Percentiles rank a stretch among this genome's conserved stretches.
These are phyloP conservation scores for Mucor circinelloides DNA, from an alignment of 371 early-diverging fungal species.

Conservation along the genomic window DNA sequence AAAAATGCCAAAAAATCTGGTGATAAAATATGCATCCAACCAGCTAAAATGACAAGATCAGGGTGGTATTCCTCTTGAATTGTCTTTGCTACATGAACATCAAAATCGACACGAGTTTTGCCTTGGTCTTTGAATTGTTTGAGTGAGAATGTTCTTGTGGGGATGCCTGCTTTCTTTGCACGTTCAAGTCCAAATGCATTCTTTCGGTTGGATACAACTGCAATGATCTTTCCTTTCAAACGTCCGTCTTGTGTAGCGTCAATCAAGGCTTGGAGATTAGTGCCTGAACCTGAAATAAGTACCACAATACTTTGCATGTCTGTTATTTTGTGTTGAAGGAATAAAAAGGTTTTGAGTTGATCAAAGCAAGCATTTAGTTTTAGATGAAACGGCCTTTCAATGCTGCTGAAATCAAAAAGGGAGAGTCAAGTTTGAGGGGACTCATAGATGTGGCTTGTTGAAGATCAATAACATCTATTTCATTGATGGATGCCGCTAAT, in stretches of 20 bases:
- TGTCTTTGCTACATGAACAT: slow-evolving; percentile 77
- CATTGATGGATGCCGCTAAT: too few species aligned
- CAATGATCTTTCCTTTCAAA: slow-evolving; percentile 59
- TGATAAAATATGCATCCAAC: slow-evolving; percentile 96
- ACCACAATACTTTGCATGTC: slow-evolving; percentile 73
- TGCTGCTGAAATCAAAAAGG: not conserved
- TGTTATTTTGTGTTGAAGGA: slow-evolving; percentile 5
- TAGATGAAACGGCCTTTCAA: slow-evolving; percentile 9
- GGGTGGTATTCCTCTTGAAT: slow-evolving; percentile 65
- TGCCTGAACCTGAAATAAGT: slow-evolving; percentile 93
- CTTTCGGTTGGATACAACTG: slow-evolving; percentile 82
- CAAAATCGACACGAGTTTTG: slow-evolving; percentile 85
- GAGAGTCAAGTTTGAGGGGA: not conserved
- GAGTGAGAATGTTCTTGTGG: slow-evolving; percentile 77
- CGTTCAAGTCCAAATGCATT: slow-evolving; percentile 84
- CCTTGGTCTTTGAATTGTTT: slow-evolving; percentile 82
- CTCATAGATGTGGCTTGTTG: slow-evolving; percentile 26
- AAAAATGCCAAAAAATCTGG: slow-evolving; percentile 81
- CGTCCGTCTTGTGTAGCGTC: slow-evolving; percentile 67
- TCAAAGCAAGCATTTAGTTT: not conserved
- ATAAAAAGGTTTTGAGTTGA: not conserved
- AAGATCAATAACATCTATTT: not conserved
- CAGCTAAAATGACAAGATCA: slow-evolving; percentile 90
- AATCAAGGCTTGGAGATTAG: slow-evolving; percentile 96
- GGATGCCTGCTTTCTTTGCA: slow-evolving; percentile 80